Percentiles rank a stretch among this genome's conserved stretches.
phyloP scores from a whole-genome alignment of 257 asterid genomes.

The Penstemon newberryi region DNA sequence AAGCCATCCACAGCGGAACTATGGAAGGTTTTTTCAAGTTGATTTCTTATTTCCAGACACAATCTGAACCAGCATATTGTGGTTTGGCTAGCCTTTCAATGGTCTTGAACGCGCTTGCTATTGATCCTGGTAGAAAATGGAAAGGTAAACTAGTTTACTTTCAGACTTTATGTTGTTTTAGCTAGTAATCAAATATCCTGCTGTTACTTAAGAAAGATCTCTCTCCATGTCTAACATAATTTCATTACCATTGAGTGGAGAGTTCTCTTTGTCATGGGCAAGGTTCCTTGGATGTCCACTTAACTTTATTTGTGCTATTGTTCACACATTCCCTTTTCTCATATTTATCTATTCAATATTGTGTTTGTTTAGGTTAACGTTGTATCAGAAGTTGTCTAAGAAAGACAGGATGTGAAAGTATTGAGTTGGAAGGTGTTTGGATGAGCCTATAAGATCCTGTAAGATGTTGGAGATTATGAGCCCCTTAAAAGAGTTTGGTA shows the following conservation, averaged over 20 bases:
- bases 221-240: conserved; percentile 9
- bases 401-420: neutral
- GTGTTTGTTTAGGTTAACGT: neutral
- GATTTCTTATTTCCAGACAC: conserved; percentile 96
- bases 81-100: conserved; percentile 98
- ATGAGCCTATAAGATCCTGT: neutral
- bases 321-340: neutral
- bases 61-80: conserved; percentile 98
- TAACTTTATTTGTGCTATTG: neutral
- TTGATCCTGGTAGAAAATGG: conserved; percentile 98
- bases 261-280: conserved; percentile 14
- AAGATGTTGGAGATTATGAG: neutral
- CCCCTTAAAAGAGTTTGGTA: too few species aligned
- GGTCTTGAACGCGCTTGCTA: conserved; percentile 97
- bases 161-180: neutral
- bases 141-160: conserved; percentile 55
- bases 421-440: neutral
- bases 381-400: neutral
- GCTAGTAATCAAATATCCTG: neutral
- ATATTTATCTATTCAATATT: neutral
- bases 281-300: neutral
- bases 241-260: neutral
- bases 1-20: conserved; percentile 86
- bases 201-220: neutral
- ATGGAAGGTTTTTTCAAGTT: conserved; percentile 96